These are phyloP conservation scores for Monosporozyma unispora DNA, from an alignment of 805 yeast genomes.

Conservation along the genomic window DNA sequence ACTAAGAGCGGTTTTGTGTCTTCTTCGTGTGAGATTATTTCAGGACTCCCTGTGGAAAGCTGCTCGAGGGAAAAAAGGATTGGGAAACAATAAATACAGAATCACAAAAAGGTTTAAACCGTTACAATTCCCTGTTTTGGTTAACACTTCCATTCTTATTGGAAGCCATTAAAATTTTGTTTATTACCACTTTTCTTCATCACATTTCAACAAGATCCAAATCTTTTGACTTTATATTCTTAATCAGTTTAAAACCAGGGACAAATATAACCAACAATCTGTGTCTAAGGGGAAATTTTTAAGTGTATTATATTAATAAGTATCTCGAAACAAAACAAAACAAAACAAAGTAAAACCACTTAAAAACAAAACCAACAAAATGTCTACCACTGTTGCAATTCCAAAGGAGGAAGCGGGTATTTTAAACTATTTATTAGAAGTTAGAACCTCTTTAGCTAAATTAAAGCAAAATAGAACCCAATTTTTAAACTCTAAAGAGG, in stretches of 20 bases:
- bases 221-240: background rate
- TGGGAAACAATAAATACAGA: background rate
- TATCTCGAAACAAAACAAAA: background rate
- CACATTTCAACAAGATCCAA: background rate
- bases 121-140: background rate
- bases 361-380: background rate
- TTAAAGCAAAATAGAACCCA: constrained; percentile 57
- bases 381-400: constrained; percentile 11
- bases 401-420: constrained; percentile 33
- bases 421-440: constrained; percentile 34
- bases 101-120: background rate
- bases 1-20: no score
- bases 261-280: background rate
- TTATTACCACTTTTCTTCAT: background rate
- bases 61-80: background rate
- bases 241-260: background rate
- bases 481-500: constrained; percentile 59
- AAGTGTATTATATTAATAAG: background rate
- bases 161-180: background rate
- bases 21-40: background rate
- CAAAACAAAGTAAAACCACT: background rate
- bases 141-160: background rate
- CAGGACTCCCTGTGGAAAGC: background rate
- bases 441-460: constrained; percentile 36
- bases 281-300: background rate